A percentile compares a stretch with the other conserved stretches of the same genome.
Evolutionary conservation across 2,329 filamentous ascomycete species (phyloP).

Genomic region (Fusarium sp.): DNA sequence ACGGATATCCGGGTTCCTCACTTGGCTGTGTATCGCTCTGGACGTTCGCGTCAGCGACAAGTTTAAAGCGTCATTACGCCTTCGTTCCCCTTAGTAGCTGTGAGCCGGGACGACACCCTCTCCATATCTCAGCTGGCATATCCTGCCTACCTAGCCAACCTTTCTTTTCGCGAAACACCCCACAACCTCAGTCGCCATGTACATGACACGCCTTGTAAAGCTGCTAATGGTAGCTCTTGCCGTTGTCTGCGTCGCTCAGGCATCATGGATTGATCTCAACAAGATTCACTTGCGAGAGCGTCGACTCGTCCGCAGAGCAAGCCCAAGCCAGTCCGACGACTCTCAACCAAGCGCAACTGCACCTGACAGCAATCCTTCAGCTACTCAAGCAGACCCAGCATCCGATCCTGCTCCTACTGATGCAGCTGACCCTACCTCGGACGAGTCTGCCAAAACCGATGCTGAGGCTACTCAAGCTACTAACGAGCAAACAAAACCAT

Average conservation of each 20-base stretch:
- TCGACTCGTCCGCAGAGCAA: constrained; percentile 36
- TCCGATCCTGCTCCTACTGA: constrained; percentile 16
- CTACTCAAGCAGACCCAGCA: constrained; percentile 15
- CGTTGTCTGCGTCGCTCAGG: constrained; percentile 58
- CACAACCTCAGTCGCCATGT: constrained; percentile 52
- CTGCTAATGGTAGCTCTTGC: constrained; percentile 62
- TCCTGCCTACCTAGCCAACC: neutral
- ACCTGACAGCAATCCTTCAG: constrained; percentile 8
- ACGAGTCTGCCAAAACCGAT: constrained; percentile 8
- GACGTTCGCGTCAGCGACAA: constrained; percentile 5
- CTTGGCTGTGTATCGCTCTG: neutral
- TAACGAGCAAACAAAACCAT: constrained; percentile 11
- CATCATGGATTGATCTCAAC: constrained; percentile 46
- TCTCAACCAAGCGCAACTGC: constrained; percentile 18
- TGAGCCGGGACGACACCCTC: constrained; percentile 5
- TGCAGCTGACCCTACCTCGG: constrained; percentile 13
- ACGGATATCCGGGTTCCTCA: neutral
- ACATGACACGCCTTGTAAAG: constrained; percentile 56
- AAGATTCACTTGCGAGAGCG: constrained; percentile 36
- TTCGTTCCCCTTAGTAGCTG: constrained; percentile 1
- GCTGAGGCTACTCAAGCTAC: constrained; percentile 20
- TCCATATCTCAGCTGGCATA: neutral
- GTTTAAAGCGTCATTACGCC: constrained; percentile 5
- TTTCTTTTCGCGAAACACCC: neutral
- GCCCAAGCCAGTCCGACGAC: constrained; percentile 24